Conservation (phyloP, 129 eudicot species). For the Helianthus annuus region HanXRQr2.0-SUNRISE NC_035438.2:8668085-8668584, state of each 20-base stretch:
- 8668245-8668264: slow-evolving; percentile 31
- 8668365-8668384: slow-evolving; percentile 20
- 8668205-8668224: slow-evolving; percentile 17
- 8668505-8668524: slow-evolving; percentile 34
- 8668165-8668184: slow-evolving; percentile 26
- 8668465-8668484: slow-evolving; percentile 22
- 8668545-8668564: slow-evolving; percentile 38
- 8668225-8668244: slow-evolving; percentile 47
- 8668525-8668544: slow-evolving; percentile 46
- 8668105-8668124: slow-evolving; percentile 27
- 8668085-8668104: slow-evolving; percentile 30
- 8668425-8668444: slow-evolving; percentile 32
- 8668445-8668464: not conserved
- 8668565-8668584: slow-evolving; percentile 43
- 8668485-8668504: slow-evolving; percentile 46
- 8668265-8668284: slow-evolving; percentile 40
- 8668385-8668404: slow-evolving; percentile 26
- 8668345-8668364: slow-evolving; percentile 17
- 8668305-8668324: slow-evolving; percentile 15
- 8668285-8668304: slow-evolving; percentile 19
- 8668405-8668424: slow-evolving; percentile 22
- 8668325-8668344: slow-evolving; percentile 21
- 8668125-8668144: slow-evolving; percentile 27
- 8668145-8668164: slow-evolving; percentile 26
- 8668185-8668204: slow-evolving; percentile 19